Percentiles rank a stretch among this genome's conserved stretches.
Evolutionary conservation across 768 basidiomycete genomes (phyloP).

Genomic region (Suillus variegatus): DNA sequence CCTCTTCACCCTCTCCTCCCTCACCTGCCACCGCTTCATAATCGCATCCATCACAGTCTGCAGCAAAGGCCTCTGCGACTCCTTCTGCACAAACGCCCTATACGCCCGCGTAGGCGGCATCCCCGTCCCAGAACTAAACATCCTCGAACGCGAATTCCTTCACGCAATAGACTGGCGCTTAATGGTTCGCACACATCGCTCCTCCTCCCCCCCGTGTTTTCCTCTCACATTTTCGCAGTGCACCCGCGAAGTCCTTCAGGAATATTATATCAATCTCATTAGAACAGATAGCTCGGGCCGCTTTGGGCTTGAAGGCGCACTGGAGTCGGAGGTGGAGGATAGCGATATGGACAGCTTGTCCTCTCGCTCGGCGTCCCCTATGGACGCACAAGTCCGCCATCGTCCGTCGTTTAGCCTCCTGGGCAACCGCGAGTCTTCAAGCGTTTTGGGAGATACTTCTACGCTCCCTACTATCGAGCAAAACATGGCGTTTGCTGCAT

Average conservation of each 20-base stretch:
- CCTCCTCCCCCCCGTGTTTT: constrained; percentile 11
- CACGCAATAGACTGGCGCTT: constrained; percentile 91
- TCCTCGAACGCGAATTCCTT: constrained; percentile 93
- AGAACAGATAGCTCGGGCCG: constrained; percentile 72
- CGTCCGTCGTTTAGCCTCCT: constrained; percentile 29
- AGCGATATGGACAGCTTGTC: constrained; percentile 54
- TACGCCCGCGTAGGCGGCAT: constrained; percentile 98
- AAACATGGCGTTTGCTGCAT: constrained; percentile 80
- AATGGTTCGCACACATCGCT: constrained; percentile 61
- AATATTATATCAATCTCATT: constrained; percentile 93
- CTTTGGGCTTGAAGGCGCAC: constrained; percentile 51
- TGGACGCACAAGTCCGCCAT: constrained; percentile 24
- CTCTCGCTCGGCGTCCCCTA: constrained; percentile 56
- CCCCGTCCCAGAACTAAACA: constrained; percentile 86
- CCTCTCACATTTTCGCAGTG: constrained; percentile 53
- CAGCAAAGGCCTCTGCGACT: constrained; percentile 93
- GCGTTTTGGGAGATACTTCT: constrained; percentile 39
- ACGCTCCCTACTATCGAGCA: constrained; percentile 71
- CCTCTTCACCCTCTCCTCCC: constrained; percentile 89
- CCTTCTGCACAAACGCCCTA: constrained; percentile 91
- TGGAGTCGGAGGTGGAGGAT: constrained; percentile 42
- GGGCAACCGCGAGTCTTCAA: constrained; percentile 36
- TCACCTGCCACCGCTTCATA: constrained; percentile 97
- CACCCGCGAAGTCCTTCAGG: constrained; percentile 86
- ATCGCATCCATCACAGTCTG: constrained; percentile 92